Base-by-base conservation (phyloP, 2,329 filamentous ascomycete genomes). In the Xylariomycetidae sp. region DNA sequence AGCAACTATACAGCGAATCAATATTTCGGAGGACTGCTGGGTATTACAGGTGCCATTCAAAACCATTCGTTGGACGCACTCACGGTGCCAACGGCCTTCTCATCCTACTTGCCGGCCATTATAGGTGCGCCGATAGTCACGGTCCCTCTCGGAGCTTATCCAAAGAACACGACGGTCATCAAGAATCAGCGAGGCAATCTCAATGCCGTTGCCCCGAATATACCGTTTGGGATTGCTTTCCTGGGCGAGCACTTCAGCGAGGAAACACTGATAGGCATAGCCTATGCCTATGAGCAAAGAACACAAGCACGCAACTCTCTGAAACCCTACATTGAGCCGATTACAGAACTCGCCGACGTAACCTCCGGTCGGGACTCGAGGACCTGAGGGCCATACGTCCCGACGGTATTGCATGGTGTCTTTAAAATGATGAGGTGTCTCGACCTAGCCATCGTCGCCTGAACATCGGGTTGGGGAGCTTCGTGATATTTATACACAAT, bases 241-340 rank as follows among this genome's bases (percentile, higher is more conserved):
- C 59, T 83, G 28, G 82, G 80, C 0, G 56, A 57, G 3, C 67
- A 66, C 30, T 86, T 74, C 62, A 72, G 66, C 22, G 82, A 86
- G 54, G 72, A 71, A 46, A 65, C 57, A 18, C 49, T 87, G 44
- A 74, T 86, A 37, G 74, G 73, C 0, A 70, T 79, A 50, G 82
- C 80, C 6, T 85, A 81, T 62, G 80, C 77, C 4, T 84, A 77
- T 56, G 82, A 87, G 62, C 76, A 82, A 60, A 61, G 66, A 42
- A 81, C 58, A 0, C 36, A 39, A 23, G 48, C 52, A 3, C 41
- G 61, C 6, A 36, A 46, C 9, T 39, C 36, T n/a, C 42, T 59
- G 6, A 47, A 49, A 31, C 51, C 55, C 3, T 50, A 50, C 22
- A 38, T 60, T 2, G 32, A 45, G 18, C 59, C 59, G 4, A 47